A percentile compares a stretch with the other conserved stretches of the same genome.
Evolutionary conservation across 768 basidiomycete species (phyloP).

Genomic region (Russula griseocarnosa): DNA sequence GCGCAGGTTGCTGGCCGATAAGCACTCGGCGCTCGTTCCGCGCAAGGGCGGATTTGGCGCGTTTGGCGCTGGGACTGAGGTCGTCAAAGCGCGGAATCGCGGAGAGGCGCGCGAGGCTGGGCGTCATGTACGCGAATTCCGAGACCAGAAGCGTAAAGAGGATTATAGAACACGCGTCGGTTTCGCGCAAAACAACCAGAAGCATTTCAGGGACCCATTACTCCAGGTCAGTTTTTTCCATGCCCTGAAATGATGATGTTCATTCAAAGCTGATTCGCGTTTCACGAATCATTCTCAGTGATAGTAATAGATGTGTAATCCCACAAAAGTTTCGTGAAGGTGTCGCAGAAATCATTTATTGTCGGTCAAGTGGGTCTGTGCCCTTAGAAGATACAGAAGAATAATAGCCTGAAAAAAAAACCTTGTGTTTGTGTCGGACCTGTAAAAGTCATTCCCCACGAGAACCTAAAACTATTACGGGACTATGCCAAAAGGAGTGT

Average conservation of each 20-base stretch:
- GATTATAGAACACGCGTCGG: slow-evolving; percentile 82
- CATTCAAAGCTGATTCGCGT: not conserved
- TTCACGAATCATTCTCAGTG: slow-evolving; percentile 16
- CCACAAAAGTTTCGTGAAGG: not conserved
- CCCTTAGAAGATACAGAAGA: not conserved
- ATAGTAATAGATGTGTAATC: slow-evolving; percentile 14
- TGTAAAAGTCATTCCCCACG: slow-evolving; percentile 20
- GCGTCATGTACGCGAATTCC: slow-evolving; percentile 76
- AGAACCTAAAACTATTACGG: slow-evolving; percentile 22
- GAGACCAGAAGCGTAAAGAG: slow-evolving; percentile 74
- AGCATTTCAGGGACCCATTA: slow-evolving; percentile 77
- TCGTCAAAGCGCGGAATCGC: slow-evolving; percentile 87
- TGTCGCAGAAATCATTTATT: not conserved
- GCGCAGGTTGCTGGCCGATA: slow-evolving; percentile 72
- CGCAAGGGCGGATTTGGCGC: slow-evolving; percentile 83
- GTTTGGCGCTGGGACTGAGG: slow-evolving; percentile 73
- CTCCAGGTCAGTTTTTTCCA: slow-evolving; percentile 42
- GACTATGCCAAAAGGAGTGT: slow-evolving; percentile 24
- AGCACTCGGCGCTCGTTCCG: slow-evolving; percentile 81
- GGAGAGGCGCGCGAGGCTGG: slow-evolving; percentile 94
- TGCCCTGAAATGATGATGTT: not conserved
- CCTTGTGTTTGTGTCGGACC: slow-evolving; percentile 8
- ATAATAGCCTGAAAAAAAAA: not conserved
- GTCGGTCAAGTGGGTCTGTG: not conserved
- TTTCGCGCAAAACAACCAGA: slow-evolving; percentile 80